Base-by-base conservation (phyloP, 2,329 filamentous ascomycete species). In the Fusarium luffae region DNA sequence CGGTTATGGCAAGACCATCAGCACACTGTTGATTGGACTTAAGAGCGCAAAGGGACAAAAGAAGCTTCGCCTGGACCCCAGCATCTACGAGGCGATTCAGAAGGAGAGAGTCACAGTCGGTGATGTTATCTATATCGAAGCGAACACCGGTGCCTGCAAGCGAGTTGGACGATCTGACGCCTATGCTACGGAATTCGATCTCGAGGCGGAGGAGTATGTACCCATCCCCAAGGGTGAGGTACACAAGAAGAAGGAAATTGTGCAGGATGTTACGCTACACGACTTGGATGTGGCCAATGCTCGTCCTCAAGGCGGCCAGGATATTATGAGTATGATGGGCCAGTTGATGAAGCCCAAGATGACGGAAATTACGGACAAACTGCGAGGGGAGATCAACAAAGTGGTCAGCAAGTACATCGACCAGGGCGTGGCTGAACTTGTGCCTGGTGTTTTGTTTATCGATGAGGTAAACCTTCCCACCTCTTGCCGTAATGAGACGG, bases 311-410 rank as follows among this genome's bases (percentile, higher is more conserved):
- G 96, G 96, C 55, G 96, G 96, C 46, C 96, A 99, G 85, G 96
- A 99, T 80, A 97, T 99, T 72, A 98, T 99, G 94, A 98, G 94
- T 84, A 98, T 99, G 96, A 98, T 99, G 95, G 96, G 96, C 76
- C 96, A 99, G 82, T 84, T 99, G 77, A 98, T 98, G 94, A 98
- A 98, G 87, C 96, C 96, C 67, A 97, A 97, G 85, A 98, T 98
- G 90, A 99, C 96, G 8, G 96, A 99, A 81, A 98, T 99, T 77
- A 99, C 96, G 30, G 96, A 99, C 82, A 99, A 99, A 85, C 85
- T 99, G 77, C 89, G 96, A 65, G 85, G 89, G 59, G 96, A 99
- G 84, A 98, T 99, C 84, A 98, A 99, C 88, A 98, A 98, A 84
- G 95, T 99, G 30, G 96, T 99, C 73, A 97, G 94, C 86, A 94